A percentile compares a stretch with the other conserved stretches of the same genome.
Evolutionary conservation across 2,329 filamentous ascomycete species (phyloP).

Genomic region (Pseudogymnoascus sp.): DNA sequence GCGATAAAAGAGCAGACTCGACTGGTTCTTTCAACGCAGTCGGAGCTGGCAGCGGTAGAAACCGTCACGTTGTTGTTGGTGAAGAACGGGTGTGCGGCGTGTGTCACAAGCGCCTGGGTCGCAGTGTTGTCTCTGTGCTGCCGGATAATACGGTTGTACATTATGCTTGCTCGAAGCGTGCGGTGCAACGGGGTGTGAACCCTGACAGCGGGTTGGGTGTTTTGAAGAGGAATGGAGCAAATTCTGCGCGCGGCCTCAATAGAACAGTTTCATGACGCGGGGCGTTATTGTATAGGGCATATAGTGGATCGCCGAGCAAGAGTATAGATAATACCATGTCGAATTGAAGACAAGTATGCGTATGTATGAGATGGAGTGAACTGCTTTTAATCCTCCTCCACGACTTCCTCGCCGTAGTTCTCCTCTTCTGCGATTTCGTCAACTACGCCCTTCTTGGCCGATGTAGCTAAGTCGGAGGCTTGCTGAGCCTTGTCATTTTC

Average conservation of each 20-base stretch:
- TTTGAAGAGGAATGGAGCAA: neutral
- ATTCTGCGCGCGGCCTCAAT: neutral
- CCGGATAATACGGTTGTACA: conserved; percentile 77
- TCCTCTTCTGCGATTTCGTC: conserved; percentile 58
- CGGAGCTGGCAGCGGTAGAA: conserved; percentile 46
- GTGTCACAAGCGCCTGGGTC: conserved; percentile 86
- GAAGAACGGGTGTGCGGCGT: conserved; percentile 88
- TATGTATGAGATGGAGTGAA: neutral
- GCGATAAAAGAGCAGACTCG: conserved; percentile 34
- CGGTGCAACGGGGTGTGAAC: conserved; percentile 27
- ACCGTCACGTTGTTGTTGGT: conserved; percentile 65
- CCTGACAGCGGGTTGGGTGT: neutral
- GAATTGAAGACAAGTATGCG: neutral
- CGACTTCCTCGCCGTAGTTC: conserved; percentile 77
- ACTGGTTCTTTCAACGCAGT: conserved; percentile 25
- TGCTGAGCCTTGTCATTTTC: conserved; percentile 56
- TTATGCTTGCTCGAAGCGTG: conserved; percentile 62
- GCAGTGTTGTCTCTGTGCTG: conserved; percentile 82
- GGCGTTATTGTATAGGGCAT: conserved; percentile 5
- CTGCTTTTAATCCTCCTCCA: conserved; percentile 49
- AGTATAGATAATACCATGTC: neutral
- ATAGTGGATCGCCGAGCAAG: neutral
- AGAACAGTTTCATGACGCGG: conserved; percentile 5
- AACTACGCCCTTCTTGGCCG: conserved; percentile 29
- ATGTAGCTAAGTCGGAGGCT: conserved; percentile 23